Evolutionary conservation across 495 filamentous ascomycete genomes (phyloP).

Genomic region (Penicilliopsis zonata): DNA sequence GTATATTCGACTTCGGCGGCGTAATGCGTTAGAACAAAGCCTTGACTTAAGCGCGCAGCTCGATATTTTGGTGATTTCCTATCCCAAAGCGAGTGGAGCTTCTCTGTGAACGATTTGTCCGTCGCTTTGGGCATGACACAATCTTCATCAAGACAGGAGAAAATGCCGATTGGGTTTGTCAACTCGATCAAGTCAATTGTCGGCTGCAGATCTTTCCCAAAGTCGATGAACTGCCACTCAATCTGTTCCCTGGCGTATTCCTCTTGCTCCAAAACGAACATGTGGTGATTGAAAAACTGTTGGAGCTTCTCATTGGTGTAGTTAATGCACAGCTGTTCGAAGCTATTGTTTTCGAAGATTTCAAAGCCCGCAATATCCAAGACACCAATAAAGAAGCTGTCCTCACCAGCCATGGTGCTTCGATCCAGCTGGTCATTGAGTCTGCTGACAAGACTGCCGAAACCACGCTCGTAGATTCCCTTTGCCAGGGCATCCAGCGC

Average conservation of each 20-base stretch:
- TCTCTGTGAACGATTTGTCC: constrained; percentile 94
- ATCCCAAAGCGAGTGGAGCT: constrained; percentile 93
- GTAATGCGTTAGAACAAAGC: constrained; percentile 97
- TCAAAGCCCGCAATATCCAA: constrained; percentile 99
- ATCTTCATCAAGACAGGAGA: constrained; percentile 96
- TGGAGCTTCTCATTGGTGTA: constrained; percentile 99
- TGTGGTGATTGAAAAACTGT: constrained; percentile 99
- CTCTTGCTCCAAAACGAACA: constrained; percentile 99
- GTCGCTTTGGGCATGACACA: constrained; percentile 99
- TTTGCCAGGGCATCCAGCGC: constrained; percentile 88
- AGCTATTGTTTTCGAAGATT: constrained; percentile 97
- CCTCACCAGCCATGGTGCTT: constrained; percentile 63
- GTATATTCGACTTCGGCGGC: constrained; percentile 96
- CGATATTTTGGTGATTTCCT: constrained; percentile 90
- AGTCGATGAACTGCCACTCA: constrained; percentile 99
- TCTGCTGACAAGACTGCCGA: constrained; percentile 81
- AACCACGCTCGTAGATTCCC: constrained; percentile 92
- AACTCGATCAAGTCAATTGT: constrained; percentile 97
- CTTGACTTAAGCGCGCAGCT: constrained; percentile 73
- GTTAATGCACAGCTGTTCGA: constrained; percentile 98
- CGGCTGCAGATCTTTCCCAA: constrained; percentile 92
- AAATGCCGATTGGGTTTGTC: constrained; percentile 94
- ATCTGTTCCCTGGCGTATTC: constrained; percentile 97
- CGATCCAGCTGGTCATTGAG: constrained; percentile 89
- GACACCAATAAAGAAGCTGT: constrained; percentile 92